Base-by-base conservation (phyloP, 257 asterid species). In the Capsicum chinense region DNA sequence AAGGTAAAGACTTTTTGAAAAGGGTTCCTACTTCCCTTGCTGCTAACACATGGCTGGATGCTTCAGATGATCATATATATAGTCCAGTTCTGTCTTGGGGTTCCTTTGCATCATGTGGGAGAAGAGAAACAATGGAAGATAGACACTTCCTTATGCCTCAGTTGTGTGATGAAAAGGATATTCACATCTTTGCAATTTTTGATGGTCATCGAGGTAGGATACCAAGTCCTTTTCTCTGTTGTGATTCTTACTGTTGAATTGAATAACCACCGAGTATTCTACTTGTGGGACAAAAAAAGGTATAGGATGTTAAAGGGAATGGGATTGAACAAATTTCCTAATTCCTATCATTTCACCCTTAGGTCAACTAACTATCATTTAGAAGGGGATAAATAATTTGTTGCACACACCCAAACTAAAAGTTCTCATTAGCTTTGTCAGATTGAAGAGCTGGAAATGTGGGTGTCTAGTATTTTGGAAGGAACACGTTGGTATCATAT, bases 171-270 rank as follows among this genome's bases (percentile, higher is more conserved):
- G 90, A 89, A 85, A 83, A 86, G 60, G 90, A 86, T 86, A 85
- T 94, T 69, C 97, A 96, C 88, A 84, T 90, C 15, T 96, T 94
- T 80, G 99, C 98, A 80, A 90, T 96, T 87, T 92, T 96, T 73
- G 98, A 96, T 88, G 99, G 99, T 59, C 99, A 96, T 92, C 97
- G 99, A 92, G 99, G 99, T 96, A 93, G 83, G 86, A 62, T 83
- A 84, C 13, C n/a, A 5, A 76, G 63, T 76, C 12, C 63, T 26
- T 69, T 76, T 56, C 63, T 76, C 47, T 21, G 21, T 74, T 50
- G 79, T 73, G 59, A 74, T 74, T 50, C n/a, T 50, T 48, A 50
- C 14, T 52, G 81, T 76, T 76, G 81, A 76, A 76, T 76, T 26
- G 44, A 50, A 52, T 52, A 21, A 76, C 48, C 63, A 52, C 63